Conservation (phyloP, 106 monocot genomes). For the Dendrobium officinale region DNA sequence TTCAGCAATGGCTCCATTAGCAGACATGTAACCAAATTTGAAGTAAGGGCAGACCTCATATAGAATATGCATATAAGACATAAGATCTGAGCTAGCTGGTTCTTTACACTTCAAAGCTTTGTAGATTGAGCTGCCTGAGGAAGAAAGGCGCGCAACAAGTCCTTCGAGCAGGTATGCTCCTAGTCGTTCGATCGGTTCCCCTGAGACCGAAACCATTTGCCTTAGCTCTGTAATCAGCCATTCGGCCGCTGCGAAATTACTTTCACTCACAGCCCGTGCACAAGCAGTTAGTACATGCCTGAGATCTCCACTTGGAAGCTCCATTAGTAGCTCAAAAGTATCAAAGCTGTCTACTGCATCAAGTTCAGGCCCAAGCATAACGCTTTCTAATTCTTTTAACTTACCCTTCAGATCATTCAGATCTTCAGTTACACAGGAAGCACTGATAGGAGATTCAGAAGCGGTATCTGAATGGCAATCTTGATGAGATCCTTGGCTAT, state of each 20-base stretch:
- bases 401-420: slow-evolving; percentile 56
- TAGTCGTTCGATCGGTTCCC: slow-evolving; percentile 66
- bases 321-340: slow-evolving; percentile 41
- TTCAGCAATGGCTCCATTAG: slow-evolving; percentile 94
- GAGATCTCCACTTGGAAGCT: slow-evolving; percentile 52
- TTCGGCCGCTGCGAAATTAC: slow-evolving; percentile 25
- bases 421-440: slow-evolving; percentile 78
- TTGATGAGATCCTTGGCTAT: slow-evolving; percentile 38
- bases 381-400: slow-evolving; percentile 63
- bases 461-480: slow-evolving; percentile 15
- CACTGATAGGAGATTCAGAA: slow-evolving; percentile 53
- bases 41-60: slow-evolving; percentile 89
- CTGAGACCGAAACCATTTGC: slow-evolving; percentile 85
- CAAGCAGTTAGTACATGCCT: slow-evolving; percentile 56
- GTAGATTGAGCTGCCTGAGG: slow-evolving; percentile 83
- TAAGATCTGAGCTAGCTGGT: slow-evolving; percentile 63
- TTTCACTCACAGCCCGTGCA: slow-evolving; percentile 67
- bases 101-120: slow-evolving; percentile 80
- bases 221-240: slow-evolving; percentile 45
- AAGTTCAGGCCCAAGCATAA: slow-evolving; percentile 58
- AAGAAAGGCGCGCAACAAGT: slow-evolving; percentile 56
- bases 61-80: slow-evolving; percentile 88
- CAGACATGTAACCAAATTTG: slow-evolving; percentile 92
- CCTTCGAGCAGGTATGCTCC: slow-evolving; percentile 91
- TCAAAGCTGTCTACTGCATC: slow-evolving; percentile 32